Percentiles rank a stretch among this genome's conserved stretches.
Evolutionary conservation across 768 basidiomycete species (phyloP).

Genomic region (Panellus pusillus): DNA sequence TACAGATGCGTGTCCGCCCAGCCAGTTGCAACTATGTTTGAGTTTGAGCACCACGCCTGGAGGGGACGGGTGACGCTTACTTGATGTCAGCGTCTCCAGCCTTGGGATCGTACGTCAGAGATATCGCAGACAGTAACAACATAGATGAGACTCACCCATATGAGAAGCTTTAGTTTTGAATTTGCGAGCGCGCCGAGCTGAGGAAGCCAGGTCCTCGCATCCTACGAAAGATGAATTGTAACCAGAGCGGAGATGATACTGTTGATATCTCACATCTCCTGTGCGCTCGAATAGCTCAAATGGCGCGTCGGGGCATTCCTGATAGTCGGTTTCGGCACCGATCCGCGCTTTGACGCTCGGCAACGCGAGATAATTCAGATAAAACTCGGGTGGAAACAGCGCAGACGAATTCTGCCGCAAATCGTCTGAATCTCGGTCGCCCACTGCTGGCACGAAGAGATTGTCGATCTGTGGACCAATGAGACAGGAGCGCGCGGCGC

Average conservation of each 20-base stretch:
- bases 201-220: constrained; percentile 55
- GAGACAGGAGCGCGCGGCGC: not conserved
- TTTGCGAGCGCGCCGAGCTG: constrained; percentile 49
- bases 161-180: constrained; percentile 40
- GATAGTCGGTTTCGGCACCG: constrained; percentile 51
- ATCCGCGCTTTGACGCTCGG: constrained; percentile 41
- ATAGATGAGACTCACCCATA: constrained; percentile 41
- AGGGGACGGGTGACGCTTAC: constrained; percentile 30
- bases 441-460: constrained; percentile 51
- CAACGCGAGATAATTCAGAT: constrained; percentile 45
- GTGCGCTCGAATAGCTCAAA: constrained; percentile 45
- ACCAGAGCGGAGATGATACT: too few species aligned
- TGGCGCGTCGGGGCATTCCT: constrained; percentile 48
- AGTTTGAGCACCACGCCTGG: not conserved
- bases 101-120: constrained; percentile 23
- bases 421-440: constrained; percentile 54
- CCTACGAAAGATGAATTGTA: constrained; percentile 34
- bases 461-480: constrained; percentile 37
- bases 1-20: constrained; percentile 44
- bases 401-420: constrained; percentile 55
- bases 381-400: constrained; percentile 58
- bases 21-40: constrained; percentile 44
- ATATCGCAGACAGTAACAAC: not conserved
- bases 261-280: constrained; percentile 46
- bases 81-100: constrained; percentile 52